phyloP scores from a whole-genome alignment of 306 rosid species.

The Hippophae tibetana region DNA sequence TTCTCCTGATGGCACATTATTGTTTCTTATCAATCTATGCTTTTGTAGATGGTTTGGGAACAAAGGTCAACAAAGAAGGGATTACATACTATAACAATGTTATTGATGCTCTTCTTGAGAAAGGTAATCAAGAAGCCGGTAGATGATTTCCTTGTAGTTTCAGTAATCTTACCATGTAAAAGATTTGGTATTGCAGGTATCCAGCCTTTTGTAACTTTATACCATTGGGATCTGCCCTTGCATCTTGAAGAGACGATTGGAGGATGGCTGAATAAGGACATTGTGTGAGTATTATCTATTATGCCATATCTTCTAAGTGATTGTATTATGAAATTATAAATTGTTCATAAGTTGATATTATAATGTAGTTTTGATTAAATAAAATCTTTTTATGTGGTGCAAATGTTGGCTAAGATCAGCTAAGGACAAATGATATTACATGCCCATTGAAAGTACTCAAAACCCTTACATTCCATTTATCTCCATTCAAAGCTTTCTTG shows the following conservation, averaged over 20 bases:
- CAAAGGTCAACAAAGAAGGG: constrained; percentile 74
- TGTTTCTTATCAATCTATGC: not conserved
- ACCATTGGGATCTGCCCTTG: constrained; percentile 96
- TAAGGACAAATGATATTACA: no score
- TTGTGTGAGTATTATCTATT: constrained; percentile 45
- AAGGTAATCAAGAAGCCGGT: constrained; percentile 36
- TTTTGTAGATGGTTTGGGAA: constrained; percentile 84
- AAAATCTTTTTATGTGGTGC: no score
- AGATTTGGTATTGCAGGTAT: constrained; percentile 48
- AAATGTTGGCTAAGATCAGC: no score
- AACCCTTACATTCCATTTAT: no score
- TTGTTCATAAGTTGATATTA: not conserved
- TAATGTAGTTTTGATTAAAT: no score
- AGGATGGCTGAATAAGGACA: constrained; percentile 77
- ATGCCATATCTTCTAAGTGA: not conserved
- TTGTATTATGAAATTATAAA: not conserved
- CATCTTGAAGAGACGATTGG: constrained; percentile 77
- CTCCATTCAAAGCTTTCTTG: no score
- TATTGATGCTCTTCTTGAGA: constrained; percentile 77
- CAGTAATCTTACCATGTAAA: constrained; percentile 13
- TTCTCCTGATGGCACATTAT: no score
- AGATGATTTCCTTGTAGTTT: constrained; percentile 11
- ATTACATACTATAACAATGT: constrained; percentile 62
- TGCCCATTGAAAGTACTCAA: no score
- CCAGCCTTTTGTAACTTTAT: constrained; percentile 74